phyloP scores from a whole-genome alignment of 176 grass and related monocot genomes.

The Alopecurus myosuroides region DNA sequence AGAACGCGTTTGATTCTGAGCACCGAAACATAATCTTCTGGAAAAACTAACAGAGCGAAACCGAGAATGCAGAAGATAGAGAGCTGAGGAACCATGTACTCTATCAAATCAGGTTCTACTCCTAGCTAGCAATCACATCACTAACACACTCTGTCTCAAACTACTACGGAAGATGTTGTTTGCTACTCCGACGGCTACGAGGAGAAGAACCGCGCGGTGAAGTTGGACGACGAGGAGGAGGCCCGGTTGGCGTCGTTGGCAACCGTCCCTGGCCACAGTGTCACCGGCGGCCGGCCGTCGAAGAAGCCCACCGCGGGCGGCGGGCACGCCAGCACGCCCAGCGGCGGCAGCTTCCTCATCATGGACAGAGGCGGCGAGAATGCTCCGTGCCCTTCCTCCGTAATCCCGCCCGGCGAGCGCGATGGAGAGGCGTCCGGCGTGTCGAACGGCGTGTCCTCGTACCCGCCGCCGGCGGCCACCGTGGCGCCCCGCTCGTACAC shows the following conservation, averaged over 20 bases:
- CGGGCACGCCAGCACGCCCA: constrained; percentile 32
- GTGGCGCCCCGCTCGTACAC: constrained; percentile 32
- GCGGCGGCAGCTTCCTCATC: constrained; percentile 33
- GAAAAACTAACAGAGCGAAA: neutral
- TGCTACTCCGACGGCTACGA: constrained; percentile 20
- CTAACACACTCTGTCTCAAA: neutral
- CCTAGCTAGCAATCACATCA: constrained; percentile 1
- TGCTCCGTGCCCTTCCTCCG: neutral
- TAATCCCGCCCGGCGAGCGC: constrained; percentile 10
- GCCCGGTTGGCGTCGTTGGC: constrained; percentile 34
- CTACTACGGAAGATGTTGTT: neutral
- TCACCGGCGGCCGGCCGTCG: constrained; percentile 1
- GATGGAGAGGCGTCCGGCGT: constrained; percentile 25
- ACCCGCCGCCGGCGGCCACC: neutral
- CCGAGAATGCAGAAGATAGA: neutral
- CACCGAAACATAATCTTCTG: neutral
- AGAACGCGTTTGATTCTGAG: neutral
- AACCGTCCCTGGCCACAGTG: neutral
- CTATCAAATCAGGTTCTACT: constrained; percentile 16
- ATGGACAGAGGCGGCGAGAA: constrained; percentile 26
- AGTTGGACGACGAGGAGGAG: constrained; percentile 32
- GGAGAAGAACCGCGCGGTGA: constrained; percentile 36
- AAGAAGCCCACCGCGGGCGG: neutral
- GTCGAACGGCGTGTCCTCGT: constrained; percentile 30
- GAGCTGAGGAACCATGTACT: neutral